Evolutionary conservation across 1,284 basidiomycete genomes (phyloP).

Genomic region (Anthracocystis walkeri): DNA sequence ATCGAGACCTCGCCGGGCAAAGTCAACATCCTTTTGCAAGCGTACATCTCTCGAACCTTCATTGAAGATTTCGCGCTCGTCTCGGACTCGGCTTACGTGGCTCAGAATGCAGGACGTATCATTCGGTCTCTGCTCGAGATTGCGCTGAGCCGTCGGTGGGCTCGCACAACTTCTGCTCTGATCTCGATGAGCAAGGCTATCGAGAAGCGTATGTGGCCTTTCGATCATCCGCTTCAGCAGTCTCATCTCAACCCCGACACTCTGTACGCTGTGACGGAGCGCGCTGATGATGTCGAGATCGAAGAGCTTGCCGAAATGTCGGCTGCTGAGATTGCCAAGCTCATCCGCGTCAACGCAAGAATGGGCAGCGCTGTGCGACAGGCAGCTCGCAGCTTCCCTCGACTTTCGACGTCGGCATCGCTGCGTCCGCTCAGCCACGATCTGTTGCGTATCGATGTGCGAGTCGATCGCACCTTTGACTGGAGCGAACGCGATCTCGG

Average conservation of each 20-base stretch:
- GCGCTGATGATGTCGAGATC: constrained; percentile 86
- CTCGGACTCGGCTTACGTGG: constrained; percentile 89
- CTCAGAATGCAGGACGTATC: constrained; percentile 89
- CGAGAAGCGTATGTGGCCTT: constrained; percentile 88
- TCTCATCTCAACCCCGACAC: constrained; percentile 77
- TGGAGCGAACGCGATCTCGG: constrained; percentile 87
- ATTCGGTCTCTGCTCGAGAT: constrained; percentile 94
- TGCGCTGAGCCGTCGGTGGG: constrained; percentile 90
- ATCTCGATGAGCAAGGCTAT: constrained; percentile 87
- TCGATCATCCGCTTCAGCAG: constrained; percentile 83
- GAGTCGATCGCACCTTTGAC: constrained; percentile 79
- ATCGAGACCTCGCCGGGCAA: constrained; percentile 85
- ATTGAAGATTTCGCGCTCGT: constrained; percentile 97
- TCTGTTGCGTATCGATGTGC: constrained; percentile 82
- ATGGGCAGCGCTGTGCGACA: constrained; percentile 84
- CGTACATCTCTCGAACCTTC: constrained; percentile 82
- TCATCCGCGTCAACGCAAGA: constrained; percentile 86
- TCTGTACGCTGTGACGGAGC: constrained; percentile 81
- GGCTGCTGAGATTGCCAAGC: constrained; percentile 80
- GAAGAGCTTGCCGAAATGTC: constrained; percentile 81
- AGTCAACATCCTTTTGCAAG: constrained; percentile 95
- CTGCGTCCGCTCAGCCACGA: constrained; percentile 82
- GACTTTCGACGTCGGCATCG: constrained; percentile 77
- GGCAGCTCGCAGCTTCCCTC: constrained; percentile 88
- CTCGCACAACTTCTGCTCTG: constrained; percentile 81